Evolutionary conservation across 257 asterid genomes (phyloP), one percentile per base, ranked within the genome.

Genomic region (Penstemon eatonii): DNA sequence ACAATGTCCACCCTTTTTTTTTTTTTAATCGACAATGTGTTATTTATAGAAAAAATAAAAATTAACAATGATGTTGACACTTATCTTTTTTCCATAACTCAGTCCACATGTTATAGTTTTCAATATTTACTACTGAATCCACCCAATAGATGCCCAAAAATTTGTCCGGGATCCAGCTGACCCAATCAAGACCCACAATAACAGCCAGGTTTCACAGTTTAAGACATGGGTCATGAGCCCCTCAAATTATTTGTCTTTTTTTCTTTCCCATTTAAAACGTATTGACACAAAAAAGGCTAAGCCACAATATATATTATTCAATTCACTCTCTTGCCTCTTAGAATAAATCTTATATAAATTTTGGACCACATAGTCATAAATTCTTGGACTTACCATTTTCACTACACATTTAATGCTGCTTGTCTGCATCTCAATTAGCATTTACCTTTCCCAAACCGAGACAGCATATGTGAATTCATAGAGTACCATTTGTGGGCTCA

Each of bases 401-500:
- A 54, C 61, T 11, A 53, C 57, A 8, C 78, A 74, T 68, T 81
- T 7, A 77, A 71, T 74, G 79, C 63, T 58, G 43, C 8, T 77
- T 58, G 77, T 75, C 76, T 63, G 42, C 73, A 70, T 66, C 71
- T 15, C 64, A 56, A 45, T 38, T 62, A 68, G 71, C 78, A 77
- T 81, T 52, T 78, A 80, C 56, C 8, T 75, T 78, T 72, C 70
- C 73, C 70, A 56, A 76, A 50, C 53, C 56, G 76, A 42, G 69
- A 57, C 63, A 51, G 37, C 75, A 63, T 46, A 12, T 39, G 11
- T 58, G 53, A 38, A 52, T 71, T 58, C 79, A 73, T 76, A 69
- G 73, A 78, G 70, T 75, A 67, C 81, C 76, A 68, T 80, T 68
- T 70, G 80, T 77, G 80, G 82, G 80, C 73, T 45, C 81, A 65